Evolutionary conservation across 805 yeast genomes (phyloP), one percentile per base, ranked within the genome.

Genomic region (Kluyveromyces wickerhamii): DNA sequence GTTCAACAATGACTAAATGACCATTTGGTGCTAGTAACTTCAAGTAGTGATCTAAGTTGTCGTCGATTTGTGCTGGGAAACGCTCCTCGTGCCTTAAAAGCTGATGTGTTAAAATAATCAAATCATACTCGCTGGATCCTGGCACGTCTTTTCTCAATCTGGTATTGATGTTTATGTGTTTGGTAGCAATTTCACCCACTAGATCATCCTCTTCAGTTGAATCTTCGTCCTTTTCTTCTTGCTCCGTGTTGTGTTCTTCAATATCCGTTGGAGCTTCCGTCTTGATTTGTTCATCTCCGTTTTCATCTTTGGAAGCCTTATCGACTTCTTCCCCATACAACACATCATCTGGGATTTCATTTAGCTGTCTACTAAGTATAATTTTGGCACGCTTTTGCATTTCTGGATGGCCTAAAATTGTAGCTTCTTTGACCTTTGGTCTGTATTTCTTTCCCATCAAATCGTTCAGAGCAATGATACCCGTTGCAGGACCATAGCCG

Each of bases 401-500:
- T 27, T 76, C 79, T 24, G 73, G 59, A 31, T 67, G 64, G 1
- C 95, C 92, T 13, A 78, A 64, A 12, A 88, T 69, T 16, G 79
- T 82, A 0, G 83, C 77, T 25, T 84, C 86, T 47, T 84, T 84
- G 10, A 63, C 62, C 13, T 60, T 61, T 0, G 94, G 86, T 13
- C 59, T 54, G 60, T 72, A 81, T 0, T 69, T 69, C 2, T 68
- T 68, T 0, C 83, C 87, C 76, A 85, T 74, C 1, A 88, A 48
- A 48, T 87, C 95, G 51, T 88, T 85, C 34, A 87, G 63, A 0
- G 94, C 97, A 11, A 88, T 60, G 65, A 92, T 76, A 2, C 96
- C 96, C 0, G 94, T 79, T 2, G 86, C 89, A 1, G 98, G 97
- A 0, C 98, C 97, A 51, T 70, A 77, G 0, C 95, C 89, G 10